phyloP scores from a whole-genome alignment of 2,329 filamentous ascomycete species.

The Celoporthe dispersa region DNA sequence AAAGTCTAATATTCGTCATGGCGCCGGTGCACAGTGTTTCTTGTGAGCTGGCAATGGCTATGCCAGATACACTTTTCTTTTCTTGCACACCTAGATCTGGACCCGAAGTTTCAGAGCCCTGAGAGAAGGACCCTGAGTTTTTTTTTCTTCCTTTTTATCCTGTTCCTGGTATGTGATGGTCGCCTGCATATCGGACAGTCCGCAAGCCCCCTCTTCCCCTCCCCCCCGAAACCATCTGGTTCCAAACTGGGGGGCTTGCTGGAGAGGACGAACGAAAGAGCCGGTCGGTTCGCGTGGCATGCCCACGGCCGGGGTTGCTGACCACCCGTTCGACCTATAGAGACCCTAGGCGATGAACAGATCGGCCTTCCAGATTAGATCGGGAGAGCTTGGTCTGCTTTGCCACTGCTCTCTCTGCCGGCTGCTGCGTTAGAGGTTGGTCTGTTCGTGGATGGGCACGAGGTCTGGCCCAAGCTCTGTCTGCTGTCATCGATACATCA shows the following conservation, averaged over 20 bases:
- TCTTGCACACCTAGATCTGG: not conserved
- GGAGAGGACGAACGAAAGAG: constrained; percentile 1
- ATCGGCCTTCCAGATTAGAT: constrained; percentile 24
- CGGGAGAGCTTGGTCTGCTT: constrained; percentile 1
- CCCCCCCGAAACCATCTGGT: not conserved
- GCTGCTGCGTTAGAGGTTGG: not conserved
- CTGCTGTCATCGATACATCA: not conserved
- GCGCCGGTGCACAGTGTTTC: not conserved
- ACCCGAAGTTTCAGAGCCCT: constrained; percentile 3
- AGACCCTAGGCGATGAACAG: constrained; percentile 23
- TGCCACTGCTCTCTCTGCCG: not conserved
- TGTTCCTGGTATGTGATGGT: not conserved
- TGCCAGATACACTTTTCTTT: not conserved
- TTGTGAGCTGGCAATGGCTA: not conserved
- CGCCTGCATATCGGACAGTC: constrained; percentile 8
- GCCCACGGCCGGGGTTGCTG: not conserved
- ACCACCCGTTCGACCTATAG: constrained; percentile 4
- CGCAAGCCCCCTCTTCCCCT: not conserved
- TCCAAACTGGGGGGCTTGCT: not conserved
- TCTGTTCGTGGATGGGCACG: not conserved
- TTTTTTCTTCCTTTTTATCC: not conserved
- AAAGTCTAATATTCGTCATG: not conserved
- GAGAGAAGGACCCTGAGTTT: not conserved
- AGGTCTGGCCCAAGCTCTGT: not conserved
- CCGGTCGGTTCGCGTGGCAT: constrained; percentile 23